Conservation (phyloP, 768 basidiomycete genomes). For the Mycena vulgaris region DNA sequence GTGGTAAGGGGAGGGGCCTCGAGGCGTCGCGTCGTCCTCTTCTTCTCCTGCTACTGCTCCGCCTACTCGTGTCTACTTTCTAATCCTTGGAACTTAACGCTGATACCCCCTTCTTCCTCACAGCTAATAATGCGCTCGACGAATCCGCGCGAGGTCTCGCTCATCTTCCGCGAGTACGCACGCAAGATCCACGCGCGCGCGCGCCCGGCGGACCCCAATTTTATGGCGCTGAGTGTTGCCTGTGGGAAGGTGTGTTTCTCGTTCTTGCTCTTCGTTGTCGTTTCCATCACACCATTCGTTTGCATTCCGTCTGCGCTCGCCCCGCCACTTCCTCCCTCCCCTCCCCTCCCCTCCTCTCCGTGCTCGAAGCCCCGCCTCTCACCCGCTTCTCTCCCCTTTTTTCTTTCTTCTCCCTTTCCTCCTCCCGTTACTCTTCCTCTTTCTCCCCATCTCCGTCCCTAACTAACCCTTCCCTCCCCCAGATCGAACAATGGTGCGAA, state of each 20-base stretch:
- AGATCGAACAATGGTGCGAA: conserved; percentile 97
- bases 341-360: too few relatives aligned
- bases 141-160: conserved; percentile 92
- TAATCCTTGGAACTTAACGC: background rate
- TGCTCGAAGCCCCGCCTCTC: too few relatives aligned
- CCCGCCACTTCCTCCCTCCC: conserved; percentile 34
- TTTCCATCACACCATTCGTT: background rate
- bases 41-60: background rate
- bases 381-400: too few relatives aligned
- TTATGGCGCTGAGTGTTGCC: conserved; percentile 84
- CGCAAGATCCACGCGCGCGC: conserved; percentile 89
- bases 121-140: conserved; percentile 94
- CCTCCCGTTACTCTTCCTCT: background rate
- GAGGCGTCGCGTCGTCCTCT: background rate
- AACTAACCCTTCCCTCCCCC: conserved; percentile 3
- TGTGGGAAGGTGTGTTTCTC: conserved; percentile 79
- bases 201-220: conserved; percentile 87
- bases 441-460: conserved; percentile 14
- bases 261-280: conserved; percentile 10
- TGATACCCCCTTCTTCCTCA: too few relatives aligned
- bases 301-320: too few relatives aligned
- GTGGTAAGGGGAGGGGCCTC: too few relatives aligned
- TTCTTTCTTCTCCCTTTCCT: background rate
- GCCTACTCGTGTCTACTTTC: too few relatives aligned
- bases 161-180: conserved; percentile 88